Evolutionary conservation across 106 monocot genomes (phyloP), one percentile per base, ranked within the genome.

Genomic region (Dendrobium officinale): DNA sequence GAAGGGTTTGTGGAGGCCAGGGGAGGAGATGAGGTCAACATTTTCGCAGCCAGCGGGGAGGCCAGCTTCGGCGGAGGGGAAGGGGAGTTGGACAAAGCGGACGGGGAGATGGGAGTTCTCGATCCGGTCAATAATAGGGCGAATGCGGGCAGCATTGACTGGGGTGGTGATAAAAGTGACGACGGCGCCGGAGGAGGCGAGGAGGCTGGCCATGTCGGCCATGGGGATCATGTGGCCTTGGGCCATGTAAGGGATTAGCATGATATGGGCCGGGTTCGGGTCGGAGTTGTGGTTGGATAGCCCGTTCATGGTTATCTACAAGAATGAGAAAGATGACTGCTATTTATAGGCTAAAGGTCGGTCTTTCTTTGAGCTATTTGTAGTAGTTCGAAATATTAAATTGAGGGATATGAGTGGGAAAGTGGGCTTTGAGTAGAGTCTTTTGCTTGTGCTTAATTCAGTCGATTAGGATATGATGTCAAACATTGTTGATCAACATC

Each of bases 151-250:
- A 4, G 75, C 75, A 16, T 75, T 75, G 42, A 47, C 44, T 6
- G 75, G 75, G 19, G 75, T 75, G 75, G 75, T 75, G 75, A 75
- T 75, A 43, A 75, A 9, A n/a, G 20, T 43, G 75, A 75, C 75
- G 5, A 42, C 10, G 3, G 31, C 33, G n/a, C 72, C 72, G 72
- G n/a, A 9, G 22, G 22, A 3, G 33, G 72, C 72, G 5, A 72
- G 72, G 72, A 72, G 43, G 44, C 75, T 42, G 75, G 44, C 75
- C 18, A 45, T 18, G 75, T 75, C 44, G 19, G 44, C 75, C 75
- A 75, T 42, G 31, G 31, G 31, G 31, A 31, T 31, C 31, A 31
- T 31, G 31, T 31, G 31, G 31, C 31, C 31, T 31, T 75, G 44
- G 40, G 75, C 9, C n/a, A 43, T 68, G 51, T 77, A 48, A 41